Base-by-base conservation (phyloP, 306 rosid genomes). In the Sindora glabra region DNA sequence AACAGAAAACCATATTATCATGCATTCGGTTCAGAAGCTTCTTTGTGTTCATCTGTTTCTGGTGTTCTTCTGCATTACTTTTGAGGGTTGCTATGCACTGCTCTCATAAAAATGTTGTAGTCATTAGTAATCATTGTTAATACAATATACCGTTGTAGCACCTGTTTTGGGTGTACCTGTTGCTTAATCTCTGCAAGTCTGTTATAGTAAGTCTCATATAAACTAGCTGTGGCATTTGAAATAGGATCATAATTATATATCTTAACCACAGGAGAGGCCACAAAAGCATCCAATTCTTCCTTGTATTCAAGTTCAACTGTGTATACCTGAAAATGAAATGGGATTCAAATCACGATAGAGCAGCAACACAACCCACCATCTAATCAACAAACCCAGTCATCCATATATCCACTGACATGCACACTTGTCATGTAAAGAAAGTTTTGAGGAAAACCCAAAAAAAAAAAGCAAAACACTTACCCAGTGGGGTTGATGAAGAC, bases 21-120 rank as follows among this genome's bases (percentile, higher is more conserved):
- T 92, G 96, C 69, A 78, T 71, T 69, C 87, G 77, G 63, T 47
- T 86, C 58, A 92, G 73, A 56, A 65, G 62, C 67, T 73, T 92
- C 75, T 86, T 92, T 41, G 81, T 68, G 77, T 65, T 71, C 78
- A 69, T 67, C 26, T 76, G 77, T 59, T 70, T 76, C 80, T 77
- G 80, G 64, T 58, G 81, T 66, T 83, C 89, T 40, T 55, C 59
- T 6, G 42, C 50, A 56, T 68, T 76, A 68, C 48, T 63, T 59
- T 77, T 57, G 52, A 88, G 85, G 48, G 26, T 67, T 34, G 79
- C 64, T 56, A 81, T 62, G 75, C 92, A 86, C 98, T 92, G 77
- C 45, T 66, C 74, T 49, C 55, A 64, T 36, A 45, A 70, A 64
- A 74, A 73, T 49, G 55, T 58, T 52, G 61, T 46, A 64, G 63